Base-by-base conservation (phyloP, 345 rosid genomes). In the Citrus trifoliata region DNA sequence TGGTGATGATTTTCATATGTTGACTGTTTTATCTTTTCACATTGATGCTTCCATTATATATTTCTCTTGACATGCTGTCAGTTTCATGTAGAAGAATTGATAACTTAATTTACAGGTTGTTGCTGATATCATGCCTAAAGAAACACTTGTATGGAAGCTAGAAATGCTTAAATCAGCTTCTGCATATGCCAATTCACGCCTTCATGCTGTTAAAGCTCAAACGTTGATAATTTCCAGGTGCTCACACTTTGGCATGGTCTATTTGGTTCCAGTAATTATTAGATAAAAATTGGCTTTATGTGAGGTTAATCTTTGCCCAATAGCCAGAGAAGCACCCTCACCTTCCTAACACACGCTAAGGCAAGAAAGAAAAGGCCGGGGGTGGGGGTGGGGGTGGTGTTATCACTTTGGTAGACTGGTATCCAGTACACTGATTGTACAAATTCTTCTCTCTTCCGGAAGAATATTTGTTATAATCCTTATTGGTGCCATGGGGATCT, bases 81-180 rank as follows among this genome's bases (percentile, higher is more conserved):
- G 7, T 58, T 56, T 71, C 32, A 64, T 76, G 51, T 53, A 73
- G 62, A 66, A 62, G 27, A 73, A 70, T 25, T 75, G 79, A 71
- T 80, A 18, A 37, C 78, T 71, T 78, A 61, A 32, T 65, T 76
- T 67, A 63, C 93, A 95, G 99, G 87, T 86, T 81, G 81, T 90
- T 76, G 61, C 79, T 35, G 88, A 82, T 73, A 83, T 91, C 46
- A 81, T 92, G 59, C 90, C 95, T 0, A 91, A 84, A 82, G 90
- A 89, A 66, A 90, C 97, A 25, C 87, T 95, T 83, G 82, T 80
- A 6, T 95, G 97, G 98, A 93, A 92, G 87, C 87, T 95, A 77
- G 84, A 84, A 66, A 73, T 95, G 86, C 90, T 94, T 71, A 87
- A 90, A 79, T 81, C 87, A 14, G 95, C 94, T 76, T 82, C 91